phyloP scores from a whole-genome alignment of 2,329 filamentous ascomycete genomes.

The Acephala macrosclerotiorum region DNA sequence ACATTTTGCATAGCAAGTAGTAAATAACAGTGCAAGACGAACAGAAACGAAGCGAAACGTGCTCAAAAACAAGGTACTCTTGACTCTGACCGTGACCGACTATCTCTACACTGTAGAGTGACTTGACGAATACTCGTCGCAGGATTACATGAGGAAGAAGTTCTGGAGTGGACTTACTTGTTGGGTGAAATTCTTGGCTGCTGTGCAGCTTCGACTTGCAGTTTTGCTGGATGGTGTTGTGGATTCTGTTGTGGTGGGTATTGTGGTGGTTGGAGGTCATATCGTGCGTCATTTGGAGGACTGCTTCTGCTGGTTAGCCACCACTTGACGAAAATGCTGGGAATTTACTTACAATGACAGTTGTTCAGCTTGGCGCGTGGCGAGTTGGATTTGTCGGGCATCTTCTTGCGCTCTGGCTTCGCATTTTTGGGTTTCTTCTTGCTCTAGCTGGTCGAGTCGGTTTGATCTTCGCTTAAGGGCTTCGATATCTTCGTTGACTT shows the following conservation, averaged over 20 bases:
- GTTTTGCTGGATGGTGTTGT: neutral
- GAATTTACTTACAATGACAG: too few species aligned
- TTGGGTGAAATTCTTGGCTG: neutral
- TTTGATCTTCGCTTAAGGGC: too few species aligned
- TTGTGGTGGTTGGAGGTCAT: neutral
- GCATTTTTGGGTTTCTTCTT: too few species aligned
- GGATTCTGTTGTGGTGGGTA: neutral
- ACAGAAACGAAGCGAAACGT: neutral
- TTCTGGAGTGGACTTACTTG: neutral
- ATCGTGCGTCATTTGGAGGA: too few species aligned
- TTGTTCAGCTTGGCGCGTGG: too few species aligned
- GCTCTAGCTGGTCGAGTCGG: too few species aligned
- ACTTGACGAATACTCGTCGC: neutral
- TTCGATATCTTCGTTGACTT: too few species aligned
- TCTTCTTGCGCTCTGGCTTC: too few species aligned
- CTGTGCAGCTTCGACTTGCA: neutral
- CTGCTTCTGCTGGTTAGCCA: too few species aligned
- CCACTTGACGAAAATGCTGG: too few species aligned
- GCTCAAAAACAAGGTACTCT: neutral
- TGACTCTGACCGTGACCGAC: slow-evolving; percentile 4
- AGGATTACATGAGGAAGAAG: neutral
- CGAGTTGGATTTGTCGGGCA: too few species aligned
- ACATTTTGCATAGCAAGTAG: neutral
- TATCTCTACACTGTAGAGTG: slow-evolving; percentile 7
- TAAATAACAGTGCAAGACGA: too few species aligned